phyloP scores from a whole-genome alignment of 2,329 filamentous ascomycete species.

The Pyrenophora tritici-repentis region DNA sequence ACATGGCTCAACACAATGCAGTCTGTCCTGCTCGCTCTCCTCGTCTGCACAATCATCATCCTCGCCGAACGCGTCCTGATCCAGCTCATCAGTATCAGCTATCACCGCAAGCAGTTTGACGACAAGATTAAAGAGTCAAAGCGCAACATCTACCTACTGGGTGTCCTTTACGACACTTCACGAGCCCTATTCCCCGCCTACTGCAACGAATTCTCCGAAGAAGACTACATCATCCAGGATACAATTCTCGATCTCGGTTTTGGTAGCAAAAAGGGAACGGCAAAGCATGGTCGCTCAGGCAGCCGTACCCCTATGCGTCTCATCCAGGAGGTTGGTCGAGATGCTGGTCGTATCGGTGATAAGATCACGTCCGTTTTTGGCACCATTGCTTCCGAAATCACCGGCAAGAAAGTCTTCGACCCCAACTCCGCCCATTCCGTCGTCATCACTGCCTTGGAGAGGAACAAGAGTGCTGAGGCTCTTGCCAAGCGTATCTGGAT shows the following conservation, averaged over 20 bases:
- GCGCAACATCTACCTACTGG: conserved; percentile 78
- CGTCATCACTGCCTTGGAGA: conserved; percentile 86
- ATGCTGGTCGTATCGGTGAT: conserved; percentile 77
- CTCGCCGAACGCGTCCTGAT: conserved; percentile 79
- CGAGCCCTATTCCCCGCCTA: conserved; percentile 88
- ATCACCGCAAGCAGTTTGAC: conserved; percentile 83
- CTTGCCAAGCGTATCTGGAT: conserved; percentile 95
- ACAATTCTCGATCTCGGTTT: conserved; percentile 64
- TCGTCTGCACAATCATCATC: conserved; percentile 72
- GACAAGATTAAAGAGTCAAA: conserved; percentile 87
- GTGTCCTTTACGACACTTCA: conserved; percentile 88
- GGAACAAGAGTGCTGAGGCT: conserved; percentile 82
- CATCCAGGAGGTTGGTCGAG: conserved; percentile 70
- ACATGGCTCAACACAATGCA: conserved; percentile 63
- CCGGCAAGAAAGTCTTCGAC: conserved; percentile 94
- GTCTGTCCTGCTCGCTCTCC: conserved; percentile 67
- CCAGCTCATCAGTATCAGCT: conserved; percentile 82
- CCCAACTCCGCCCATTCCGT: conserved; percentile 87
- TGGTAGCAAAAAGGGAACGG: conserved; percentile 58
- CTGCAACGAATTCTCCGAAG: conserved; percentile 85
- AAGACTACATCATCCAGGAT: conserved; percentile 91
- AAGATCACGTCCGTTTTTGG: conserved; percentile 93
- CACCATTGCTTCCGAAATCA: conserved; percentile 91
- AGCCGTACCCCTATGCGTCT: conserved; percentile 78
- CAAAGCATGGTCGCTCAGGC: conserved; percentile 58